Conservation (phyloP, 768 basidiomycete genomes). For the Psilocybe sp. region DNA sequence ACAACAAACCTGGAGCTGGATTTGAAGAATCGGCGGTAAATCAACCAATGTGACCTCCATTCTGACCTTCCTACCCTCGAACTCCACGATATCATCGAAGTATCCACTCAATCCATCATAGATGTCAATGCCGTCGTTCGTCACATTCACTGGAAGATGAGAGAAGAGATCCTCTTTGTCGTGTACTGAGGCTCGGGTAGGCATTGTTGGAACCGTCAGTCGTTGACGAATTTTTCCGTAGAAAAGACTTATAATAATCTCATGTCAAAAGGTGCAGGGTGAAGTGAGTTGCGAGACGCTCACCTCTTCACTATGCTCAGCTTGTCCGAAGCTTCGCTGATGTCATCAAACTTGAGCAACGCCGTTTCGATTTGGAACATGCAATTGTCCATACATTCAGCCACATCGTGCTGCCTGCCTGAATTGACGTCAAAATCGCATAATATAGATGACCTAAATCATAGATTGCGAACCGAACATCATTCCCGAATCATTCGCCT, state of each 20-base stretch:
- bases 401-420: slow-evolving; percentile 97
- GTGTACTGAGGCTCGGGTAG: slow-evolving; percentile 57
- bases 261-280: background rate
- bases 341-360: slow-evolving; percentile 66
- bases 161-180: slow-evolving; percentile 93
- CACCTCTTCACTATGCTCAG: slow-evolving; percentile 84
- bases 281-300: background rate
- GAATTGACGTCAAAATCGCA: slow-evolving; percentile 11
- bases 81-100: slow-evolving; percentile 86
- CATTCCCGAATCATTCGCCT: slow-evolving; percentile 73
- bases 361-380: slow-evolving; percentile 98
- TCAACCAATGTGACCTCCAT: slow-evolving; percentile 88
- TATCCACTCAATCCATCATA: slow-evolving; percentile 93
- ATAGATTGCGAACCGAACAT: slow-evolving; percentile 69
- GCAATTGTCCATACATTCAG: slow-evolving; percentile 99
- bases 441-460: background rate
- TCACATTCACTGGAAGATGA: slow-evolving; percentile 90
- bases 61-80: slow-evolving; percentile 80
- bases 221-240: slow-evolving; percentile 81
- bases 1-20: slow-evolving; percentile 83
- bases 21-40: slow-evolving; percentile 87
- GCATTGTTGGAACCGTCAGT: slow-evolving; percentile 34
- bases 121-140: slow-evolving; percentile 84
- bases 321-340: slow-evolving; percentile 51
- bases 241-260: slow-evolving; percentile 47